A percentile compares a stretch with the other conserved stretches of the same genome.
Evolutionary conservation across 2,329 filamentous ascomycete genomes (phyloP).

Genomic region (Xylaria sp.): DNA sequence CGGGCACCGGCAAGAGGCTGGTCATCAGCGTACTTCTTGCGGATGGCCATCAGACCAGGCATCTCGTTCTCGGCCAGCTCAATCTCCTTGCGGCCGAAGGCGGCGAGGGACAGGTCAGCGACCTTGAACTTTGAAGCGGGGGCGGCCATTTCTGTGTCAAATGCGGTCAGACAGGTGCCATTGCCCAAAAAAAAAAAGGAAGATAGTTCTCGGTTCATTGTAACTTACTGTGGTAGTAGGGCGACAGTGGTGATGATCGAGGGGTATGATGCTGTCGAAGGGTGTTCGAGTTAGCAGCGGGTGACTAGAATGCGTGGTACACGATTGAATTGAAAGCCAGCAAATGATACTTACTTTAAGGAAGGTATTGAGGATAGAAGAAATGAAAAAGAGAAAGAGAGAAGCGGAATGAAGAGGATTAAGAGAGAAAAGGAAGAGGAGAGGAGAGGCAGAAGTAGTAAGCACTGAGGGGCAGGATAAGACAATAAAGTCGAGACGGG

Average conservation of each 20-base stretch:
- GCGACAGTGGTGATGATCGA: conserved; percentile 22
- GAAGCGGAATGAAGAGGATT: conserved; percentile 42
- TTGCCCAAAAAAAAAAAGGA: background rate
- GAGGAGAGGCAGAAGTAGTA: conserved; percentile 39
- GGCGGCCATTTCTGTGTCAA: conserved; percentile 68
- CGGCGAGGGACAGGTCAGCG: conserved; percentile 95
- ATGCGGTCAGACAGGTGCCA: conserved; percentile 21
- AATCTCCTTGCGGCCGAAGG: conserved; percentile 99
- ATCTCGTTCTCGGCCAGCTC: conserved; percentile 97
- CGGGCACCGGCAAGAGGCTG: conserved; percentile 95
- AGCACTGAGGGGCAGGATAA: conserved; percentile 39
- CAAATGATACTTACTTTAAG: conserved; percentile 30
- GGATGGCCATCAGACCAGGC: conserved; percentile 97
- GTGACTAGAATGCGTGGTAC: conserved; percentile 12
- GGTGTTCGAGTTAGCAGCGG: conserved; percentile 31
- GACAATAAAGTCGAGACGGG: conserved; percentile 31
- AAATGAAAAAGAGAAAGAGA: conserved; percentile 30
- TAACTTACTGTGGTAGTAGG: conserved; percentile 26
- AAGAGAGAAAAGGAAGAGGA: conserved; percentile 41
- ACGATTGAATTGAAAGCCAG: background rate
- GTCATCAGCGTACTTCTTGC: conserved; percentile 88
- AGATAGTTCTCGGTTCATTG: background rate
- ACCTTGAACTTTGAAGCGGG: conserved; percentile 97
- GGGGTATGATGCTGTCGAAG: conserved; percentile 29
- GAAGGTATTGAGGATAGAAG: conserved; percentile 27